Percentiles rank a stretch among this genome's conserved stretches.
Evolutionary conservation across 2,329 filamentous ascomycete genomes (phyloP).

Genomic region (Alternaria infectoria): DNA sequence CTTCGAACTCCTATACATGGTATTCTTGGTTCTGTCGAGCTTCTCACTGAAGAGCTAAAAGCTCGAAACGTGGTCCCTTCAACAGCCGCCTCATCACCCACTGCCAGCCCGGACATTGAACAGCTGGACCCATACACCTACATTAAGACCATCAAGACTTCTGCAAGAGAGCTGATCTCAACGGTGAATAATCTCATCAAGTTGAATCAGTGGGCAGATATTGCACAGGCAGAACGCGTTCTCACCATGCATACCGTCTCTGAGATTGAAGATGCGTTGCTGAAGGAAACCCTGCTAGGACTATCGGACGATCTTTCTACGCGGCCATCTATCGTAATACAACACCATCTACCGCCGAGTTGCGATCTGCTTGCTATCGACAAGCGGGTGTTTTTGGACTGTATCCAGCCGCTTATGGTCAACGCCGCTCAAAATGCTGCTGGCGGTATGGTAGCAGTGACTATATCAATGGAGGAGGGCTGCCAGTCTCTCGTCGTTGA

Average conservation of each 20-base stretch:
- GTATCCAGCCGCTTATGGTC: constrained; percentile 50
- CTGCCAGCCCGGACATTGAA: constrained; percentile 20
- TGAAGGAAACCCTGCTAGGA: constrained; percentile 36
- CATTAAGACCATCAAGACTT: constrained; percentile 48
- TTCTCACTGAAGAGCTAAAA: constrained; percentile 52
- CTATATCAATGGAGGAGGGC: constrained; percentile 38
- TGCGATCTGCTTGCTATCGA: constrained; percentile 47
- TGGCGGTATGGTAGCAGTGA: constrained; percentile 48
- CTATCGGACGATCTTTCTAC: constrained; percentile 37
- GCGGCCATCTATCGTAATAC: constrained; percentile 43
- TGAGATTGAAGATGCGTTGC: constrained; percentile 42
- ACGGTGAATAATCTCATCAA: constrained; percentile 56
- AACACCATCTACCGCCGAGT: constrained; percentile 36
- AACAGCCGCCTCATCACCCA: constrained; percentile 14
- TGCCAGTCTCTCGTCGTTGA: constrained; percentile 47
- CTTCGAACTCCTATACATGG: constrained; percentile 58
- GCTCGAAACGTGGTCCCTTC: constrained; percentile 22
- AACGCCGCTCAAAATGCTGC: constrained; percentile 54
- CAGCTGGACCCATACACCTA: constrained; percentile 30
- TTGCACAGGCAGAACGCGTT: constrained; percentile 30
- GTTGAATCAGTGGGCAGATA: constrained; percentile 50
- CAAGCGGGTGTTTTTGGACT: constrained; percentile 51
- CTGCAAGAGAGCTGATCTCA: constrained; percentile 53
- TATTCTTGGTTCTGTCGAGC: constrained; percentile 51
- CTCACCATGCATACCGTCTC: constrained; percentile 36